These are phyloP conservation scores for Sporothrix euskadiensis DNA, from an alignment of 2,329 filamentous ascomycete species.

Conservation along the genomic window DNA sequence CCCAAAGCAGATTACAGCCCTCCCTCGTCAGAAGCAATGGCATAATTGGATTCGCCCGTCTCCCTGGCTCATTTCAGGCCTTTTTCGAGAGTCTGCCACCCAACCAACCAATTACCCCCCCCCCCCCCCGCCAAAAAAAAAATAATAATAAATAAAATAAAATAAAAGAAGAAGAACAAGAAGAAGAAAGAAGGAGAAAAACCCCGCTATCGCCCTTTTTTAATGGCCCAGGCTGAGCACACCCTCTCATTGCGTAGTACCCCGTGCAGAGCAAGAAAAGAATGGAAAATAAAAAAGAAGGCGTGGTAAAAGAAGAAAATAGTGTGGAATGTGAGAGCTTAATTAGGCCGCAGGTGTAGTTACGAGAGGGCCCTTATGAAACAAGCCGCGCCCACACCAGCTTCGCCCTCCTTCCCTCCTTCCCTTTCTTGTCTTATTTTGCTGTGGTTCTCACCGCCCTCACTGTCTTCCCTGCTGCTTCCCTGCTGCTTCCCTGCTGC, in stretches of 20 bases:
- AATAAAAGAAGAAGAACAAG: too few species aligned
- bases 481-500: neutral
- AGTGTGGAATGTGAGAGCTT: neutral
- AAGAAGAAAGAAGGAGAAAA: too few species aligned
- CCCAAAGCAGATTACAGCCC: neutral
- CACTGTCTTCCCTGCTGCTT: neutral
- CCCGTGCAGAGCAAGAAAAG: too few species aligned
- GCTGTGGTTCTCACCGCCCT: neutral
- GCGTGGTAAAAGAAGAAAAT: neutral
- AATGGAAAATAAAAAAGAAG: too few species aligned
- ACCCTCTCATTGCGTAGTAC: too few species aligned
- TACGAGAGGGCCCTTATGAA: neutral
- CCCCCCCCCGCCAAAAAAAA: too few species aligned
- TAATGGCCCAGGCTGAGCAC: too few species aligned
- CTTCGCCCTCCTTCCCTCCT: neutral
- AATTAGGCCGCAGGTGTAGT: neutral
- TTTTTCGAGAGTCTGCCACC: neutral
- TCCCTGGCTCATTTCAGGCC: conserved; percentile 5
- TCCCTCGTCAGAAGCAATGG: neutral
- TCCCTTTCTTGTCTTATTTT: neutral
- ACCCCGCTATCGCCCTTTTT: too few species aligned
- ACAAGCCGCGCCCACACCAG: neutral
- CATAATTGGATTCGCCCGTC: neutral
- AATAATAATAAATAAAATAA: too few species aligned
- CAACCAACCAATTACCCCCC: too few species aligned